Conservation (phyloP, 345 rosid species). For the Corchorus olitorius region DNA sequence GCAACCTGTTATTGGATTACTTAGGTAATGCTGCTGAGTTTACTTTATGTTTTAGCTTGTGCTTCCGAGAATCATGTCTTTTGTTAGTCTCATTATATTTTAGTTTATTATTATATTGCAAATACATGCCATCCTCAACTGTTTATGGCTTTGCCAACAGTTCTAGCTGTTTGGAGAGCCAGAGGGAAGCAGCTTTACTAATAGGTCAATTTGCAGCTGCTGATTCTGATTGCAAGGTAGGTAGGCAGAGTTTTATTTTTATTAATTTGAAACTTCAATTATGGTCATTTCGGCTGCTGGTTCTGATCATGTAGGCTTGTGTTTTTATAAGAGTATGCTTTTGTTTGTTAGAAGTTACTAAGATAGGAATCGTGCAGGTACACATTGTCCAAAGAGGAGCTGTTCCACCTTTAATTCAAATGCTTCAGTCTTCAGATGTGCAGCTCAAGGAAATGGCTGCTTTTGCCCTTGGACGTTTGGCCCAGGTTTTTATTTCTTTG, state of each 20-base stretch:
- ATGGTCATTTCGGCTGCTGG: neutral
- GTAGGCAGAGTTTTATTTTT: slow-evolving; percentile 31
- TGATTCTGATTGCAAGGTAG: slow-evolving; percentile 88
- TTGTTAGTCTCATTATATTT: neutral
- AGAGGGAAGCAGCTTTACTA: slow-evolving; percentile 78
- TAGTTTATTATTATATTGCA: neutral
- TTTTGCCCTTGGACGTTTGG: slow-evolving; percentile 82
- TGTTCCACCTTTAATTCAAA: slow-evolving; percentile 60
- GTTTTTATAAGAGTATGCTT: neutral
- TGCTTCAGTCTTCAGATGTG: slow-evolving; percentile 66
- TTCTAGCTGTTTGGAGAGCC: slow-evolving; percentile 67
- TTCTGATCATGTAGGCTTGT: neutral
- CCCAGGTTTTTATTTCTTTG: slow-evolving; percentile 53
- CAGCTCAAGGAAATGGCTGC: slow-evolving; percentile 80
- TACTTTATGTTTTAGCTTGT: slow-evolving; percentile 1
- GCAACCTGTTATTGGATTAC: slow-evolving; percentile 79
- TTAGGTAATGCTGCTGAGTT: slow-evolving; percentile 45
- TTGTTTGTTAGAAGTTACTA: slow-evolving; percentile 8
- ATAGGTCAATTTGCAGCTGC: slow-evolving; percentile 83
- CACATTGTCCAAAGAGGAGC: slow-evolving; percentile 86
- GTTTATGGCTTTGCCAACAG: slow-evolving; percentile 35
- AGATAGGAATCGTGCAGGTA: slow-evolving; percentile 46
- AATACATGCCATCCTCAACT: neutral
- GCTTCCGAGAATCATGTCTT: neutral
- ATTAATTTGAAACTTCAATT: slow-evolving; percentile 10